Conservation (phyloP, 805 yeast genomes). For the Kuraishia ogatae region DNA sequence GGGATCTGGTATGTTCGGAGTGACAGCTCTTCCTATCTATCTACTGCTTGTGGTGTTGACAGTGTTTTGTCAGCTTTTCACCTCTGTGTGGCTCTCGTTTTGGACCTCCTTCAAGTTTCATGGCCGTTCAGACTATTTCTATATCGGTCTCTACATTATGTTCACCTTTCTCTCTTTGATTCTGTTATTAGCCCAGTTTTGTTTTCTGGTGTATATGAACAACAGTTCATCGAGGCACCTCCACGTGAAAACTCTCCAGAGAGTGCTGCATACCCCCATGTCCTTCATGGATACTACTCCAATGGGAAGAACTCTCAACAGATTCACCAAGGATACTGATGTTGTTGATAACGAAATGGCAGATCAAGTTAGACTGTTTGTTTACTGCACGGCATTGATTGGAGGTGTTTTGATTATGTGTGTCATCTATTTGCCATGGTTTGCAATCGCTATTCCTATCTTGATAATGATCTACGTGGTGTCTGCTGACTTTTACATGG, state of each 20-base stretch:
- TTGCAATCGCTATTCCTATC: conserved; percentile 46
- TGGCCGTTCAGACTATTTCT: conserved; percentile 32
- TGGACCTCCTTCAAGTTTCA: conserved; percentile 51
- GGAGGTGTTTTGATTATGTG: conserved; percentile 27
- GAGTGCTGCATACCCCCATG: conserved; percentile 73
- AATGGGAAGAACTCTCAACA: conserved; percentile 73
- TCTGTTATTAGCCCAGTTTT: conserved; percentile 39
- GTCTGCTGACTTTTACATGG: conserved; percentile 35
- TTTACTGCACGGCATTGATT: conserved; percentile 36
- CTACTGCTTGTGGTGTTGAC: conserved; percentile 44
- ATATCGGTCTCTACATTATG: conserved; percentile 49
- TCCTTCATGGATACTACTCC: conserved; percentile 79
- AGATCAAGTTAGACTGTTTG: conserved; percentile 57
- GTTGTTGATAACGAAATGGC: conserved; percentile 72
- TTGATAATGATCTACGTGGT: conserved; percentile 30
- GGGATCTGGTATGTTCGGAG: conserved; percentile 44
- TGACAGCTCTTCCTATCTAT: conserved; percentile 19
- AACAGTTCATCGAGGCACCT: conserved; percentile 46
- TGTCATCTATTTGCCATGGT: conserved; percentile 44
- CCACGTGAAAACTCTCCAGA: conserved; percentile 52
- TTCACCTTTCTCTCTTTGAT: conserved; percentile 36
- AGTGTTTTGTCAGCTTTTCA: conserved; percentile 46
- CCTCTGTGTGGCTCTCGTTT: conserved; percentile 64
- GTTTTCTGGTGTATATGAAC: conserved; percentile 38
- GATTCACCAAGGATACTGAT: conserved; percentile 85